Conservation (phyloP, 192 early-diverging fungal genomes). For the Podila minutissima region DNA sequence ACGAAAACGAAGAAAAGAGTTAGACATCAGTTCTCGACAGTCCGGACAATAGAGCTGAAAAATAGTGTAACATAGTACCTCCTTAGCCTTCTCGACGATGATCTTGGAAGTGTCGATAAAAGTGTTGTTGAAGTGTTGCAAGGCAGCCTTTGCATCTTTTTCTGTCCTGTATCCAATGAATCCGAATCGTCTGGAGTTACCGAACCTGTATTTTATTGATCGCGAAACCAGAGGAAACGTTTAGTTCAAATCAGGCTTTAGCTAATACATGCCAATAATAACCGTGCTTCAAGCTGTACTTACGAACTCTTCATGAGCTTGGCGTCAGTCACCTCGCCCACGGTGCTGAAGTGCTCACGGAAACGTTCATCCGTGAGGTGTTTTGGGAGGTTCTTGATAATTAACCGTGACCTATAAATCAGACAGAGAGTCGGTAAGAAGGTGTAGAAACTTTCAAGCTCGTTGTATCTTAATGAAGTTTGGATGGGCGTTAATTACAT, state of each 20-base stretch:
- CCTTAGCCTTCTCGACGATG: slow-evolving; percentile 86
- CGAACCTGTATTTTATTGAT: slow-evolving; percentile 61
- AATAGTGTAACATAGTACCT: slow-evolving; percentile 55
- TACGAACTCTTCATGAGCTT: slow-evolving; percentile 88
- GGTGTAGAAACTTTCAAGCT: neutral
- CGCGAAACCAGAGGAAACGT: neutral
- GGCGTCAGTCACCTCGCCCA: slow-evolving; percentile 91
- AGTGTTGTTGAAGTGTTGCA: slow-evolving; percentile 89
- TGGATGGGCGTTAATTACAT: no score
- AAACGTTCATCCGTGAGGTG: slow-evolving; percentile 86
- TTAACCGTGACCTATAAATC: slow-evolving; percentile 69
- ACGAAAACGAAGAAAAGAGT: neutral
- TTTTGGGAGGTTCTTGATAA: slow-evolving; percentile 98
- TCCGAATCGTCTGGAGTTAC: slow-evolving; percentile 86
- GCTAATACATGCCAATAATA: neutral
- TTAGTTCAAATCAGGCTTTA: neutral
- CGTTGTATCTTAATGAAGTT: no score
- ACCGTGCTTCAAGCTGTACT: slow-evolving; percentile 19
- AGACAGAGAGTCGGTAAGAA: slow-evolving; percentile 1
- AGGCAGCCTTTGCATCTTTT: slow-evolving; percentile 83
- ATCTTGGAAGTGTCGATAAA: slow-evolving; percentile 94
- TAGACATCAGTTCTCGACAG: no score
- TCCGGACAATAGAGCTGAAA: neutral
- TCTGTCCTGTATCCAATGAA: slow-evolving; percentile 93
- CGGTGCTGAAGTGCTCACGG: slow-evolving; percentile 83